Evolutionary conservation across 2,329 filamentous ascomycete genomes (phyloP), one percentile per base, ranked within the genome.

Genomic region (Dryadomyces quercus-mongolicae): DNA sequence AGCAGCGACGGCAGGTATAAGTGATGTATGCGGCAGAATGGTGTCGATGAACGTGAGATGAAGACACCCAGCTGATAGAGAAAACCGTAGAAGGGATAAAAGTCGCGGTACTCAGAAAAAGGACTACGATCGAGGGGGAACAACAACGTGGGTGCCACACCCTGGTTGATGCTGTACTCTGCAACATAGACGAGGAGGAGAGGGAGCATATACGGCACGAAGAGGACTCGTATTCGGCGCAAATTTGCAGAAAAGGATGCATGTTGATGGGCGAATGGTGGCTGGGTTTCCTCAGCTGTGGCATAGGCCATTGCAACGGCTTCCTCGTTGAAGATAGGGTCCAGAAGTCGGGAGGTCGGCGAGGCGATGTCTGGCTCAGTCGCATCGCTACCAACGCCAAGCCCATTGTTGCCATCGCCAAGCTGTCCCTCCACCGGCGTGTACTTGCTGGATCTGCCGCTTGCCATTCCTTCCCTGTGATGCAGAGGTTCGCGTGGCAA

Each of bases 101-200:
- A 97, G 36, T 84, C 85, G 44, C 92, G 84, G 66, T 84, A 93
- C 60, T 88, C 80, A 36, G 73, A 70, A 66, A 97, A 97, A 0
- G 93, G 93, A 1, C 87, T 85, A 12, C 78, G 70, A 1, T 75
- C 65, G 1, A 96, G 74, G 0, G 91, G 89, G 65, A 95, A 98
- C 5, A 98, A 78, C 0, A 97, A 74, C 0, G 90, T 95, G 1
- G 93, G 92, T 0, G 89, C 77, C 0, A 97, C 89, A 40, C 91
- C 92, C 71, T 95, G 91, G 71, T 97, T 97, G 69, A 97, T 96
- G 54, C 88, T 94, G 67, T 98, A 98, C 72, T 98, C 93, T 55
- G 91, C 89, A 40, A 97, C 80, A 67, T 96, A 98, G 34, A 98
- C 93, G 16, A 97, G 72, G 38, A 97, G 76, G 15, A 98, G 76